A percentile compares a stretch with the other conserved stretches of the same genome.
These are phyloP conservation scores for Angophora floribunda DNA, from an alignment of 345 rosid species.

Conservation along the genomic window DNA sequence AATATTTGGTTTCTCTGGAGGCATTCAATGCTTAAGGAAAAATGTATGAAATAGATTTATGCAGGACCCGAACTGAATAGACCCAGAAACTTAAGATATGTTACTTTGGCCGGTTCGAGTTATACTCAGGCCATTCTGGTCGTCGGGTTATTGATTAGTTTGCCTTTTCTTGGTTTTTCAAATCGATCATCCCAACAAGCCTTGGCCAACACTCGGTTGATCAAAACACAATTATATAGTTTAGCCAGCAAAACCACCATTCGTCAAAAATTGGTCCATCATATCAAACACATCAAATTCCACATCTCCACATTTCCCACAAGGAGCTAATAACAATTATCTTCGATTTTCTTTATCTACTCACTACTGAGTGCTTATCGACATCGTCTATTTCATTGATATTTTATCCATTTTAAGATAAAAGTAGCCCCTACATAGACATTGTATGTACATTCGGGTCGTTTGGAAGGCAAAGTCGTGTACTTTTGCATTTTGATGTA, in stretches of 20 bases:
- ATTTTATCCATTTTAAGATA: not conserved
- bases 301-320: not conserved
- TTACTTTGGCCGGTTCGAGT: not conserved
- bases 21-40: not conserved
- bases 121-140: not conserved
- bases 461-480: not conserved
- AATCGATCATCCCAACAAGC: not conserved
- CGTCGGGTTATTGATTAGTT: not conserved
- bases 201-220: not conserved
- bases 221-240: not conserved
- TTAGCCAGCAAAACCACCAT: not conserved
- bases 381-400: not conserved
- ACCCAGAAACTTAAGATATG: not conserved
- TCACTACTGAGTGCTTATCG: not conserved
- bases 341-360: not conserved
- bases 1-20: not conserved
- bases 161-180: not conserved
- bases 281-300: not conserved
- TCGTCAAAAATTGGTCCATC: not conserved
- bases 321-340: rapidly evolving
- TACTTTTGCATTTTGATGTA: not conserved
- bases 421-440: not conserved
- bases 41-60: not conserved
- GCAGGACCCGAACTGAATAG: not conserved
- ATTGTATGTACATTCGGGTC: not conserved